Conservation (phyloP, 257 asterid genomes). For the Jacaranda copaia region DNA sequence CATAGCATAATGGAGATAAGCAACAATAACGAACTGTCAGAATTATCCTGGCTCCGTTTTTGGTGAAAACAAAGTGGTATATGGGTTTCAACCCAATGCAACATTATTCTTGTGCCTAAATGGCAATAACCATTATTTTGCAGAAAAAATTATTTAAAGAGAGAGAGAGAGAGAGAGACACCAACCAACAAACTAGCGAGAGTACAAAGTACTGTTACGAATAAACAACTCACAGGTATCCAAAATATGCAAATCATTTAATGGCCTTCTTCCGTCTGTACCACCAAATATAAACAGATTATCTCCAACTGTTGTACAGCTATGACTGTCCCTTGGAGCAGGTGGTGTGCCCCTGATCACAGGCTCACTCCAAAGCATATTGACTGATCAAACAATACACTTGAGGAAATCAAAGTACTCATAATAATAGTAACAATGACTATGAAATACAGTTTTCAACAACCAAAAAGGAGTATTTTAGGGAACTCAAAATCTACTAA, state of each 20-base stretch:
- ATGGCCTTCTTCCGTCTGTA: constrained; percentile 86
- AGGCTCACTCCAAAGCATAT: constrained; percentile 80
- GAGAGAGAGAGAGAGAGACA: no score
- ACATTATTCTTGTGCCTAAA: constrained; percentile 10
- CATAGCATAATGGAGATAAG: constrained; percentile 12
- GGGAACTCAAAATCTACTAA: constrained; percentile 2
- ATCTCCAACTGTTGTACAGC: constrained; percentile 91
- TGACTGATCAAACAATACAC: constrained; percentile 56
- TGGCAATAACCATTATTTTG: constrained; percentile 23
- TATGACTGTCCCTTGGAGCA: constrained; percentile 91
- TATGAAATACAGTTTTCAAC: background rate
- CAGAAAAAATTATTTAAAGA: background rate
- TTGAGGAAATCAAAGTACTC: constrained; percentile 22
- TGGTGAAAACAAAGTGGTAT: background rate
- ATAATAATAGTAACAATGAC: constrained; percentile 11
- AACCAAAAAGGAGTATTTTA: background rate
- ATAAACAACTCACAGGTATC: constrained; percentile 73
- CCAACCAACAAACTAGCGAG: no score
- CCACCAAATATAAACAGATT: constrained; percentile 89
- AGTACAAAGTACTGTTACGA: constrained; percentile 18
- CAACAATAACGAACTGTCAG: background rate
- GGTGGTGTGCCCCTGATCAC: constrained; percentile 71
- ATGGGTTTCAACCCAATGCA: constrained; percentile 8
- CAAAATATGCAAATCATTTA: constrained; percentile 79
- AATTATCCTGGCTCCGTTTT: constrained; percentile 4